Evolutionary conservation across 805 yeast species (phyloP), one percentile per base, ranked within the genome.

Genomic region (Wickerhamomyces canadensis): DNA sequence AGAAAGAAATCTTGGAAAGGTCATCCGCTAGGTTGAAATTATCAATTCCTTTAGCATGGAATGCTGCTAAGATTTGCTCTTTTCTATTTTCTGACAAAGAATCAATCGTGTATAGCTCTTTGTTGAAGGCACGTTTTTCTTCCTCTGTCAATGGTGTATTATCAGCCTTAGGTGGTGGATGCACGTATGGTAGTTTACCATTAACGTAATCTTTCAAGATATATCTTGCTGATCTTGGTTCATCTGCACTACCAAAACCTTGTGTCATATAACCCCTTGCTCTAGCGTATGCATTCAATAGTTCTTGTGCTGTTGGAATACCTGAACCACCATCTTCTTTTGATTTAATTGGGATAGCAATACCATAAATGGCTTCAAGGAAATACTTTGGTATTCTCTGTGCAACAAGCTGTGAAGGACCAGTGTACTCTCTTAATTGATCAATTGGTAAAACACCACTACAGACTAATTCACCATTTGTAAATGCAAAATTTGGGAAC

Each of bases 381-480:
- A 71, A 89, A 58, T 65, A 84, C 56, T 86, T 87, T 16, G 99
- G 98, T 37, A 93, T 75, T 55, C 98, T 73, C 57, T 84, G 83
- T 25, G 91, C 80, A 13, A 93, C 91, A 22, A 93, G 65, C 36
- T 87, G 81, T 7, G 81, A 70, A 11, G 99, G 98, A 3, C 95
- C 94, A 9, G 91, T 80, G 58, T 76, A 79, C 55, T 93, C 99
- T 56, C 98, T 76, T 44, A 93, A 70, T 63, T 93, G 98, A 64
- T 93, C 98, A 51, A 93, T 93, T 16, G 99, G 99, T 40, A 93
- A 71, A n/a, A 93, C 96, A 72, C 99, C 99, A 55, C 88, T 86
- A 67, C 97, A 88, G 1, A 93, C 98, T 54, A 93, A 73, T 53
- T 93, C 99, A 51, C 95, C 98, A 55, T 88, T 89, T 18, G 96